Base-by-base conservation (phyloP, 768 basidiomycete genomes). In the Termitomyces heimii region DNA sequence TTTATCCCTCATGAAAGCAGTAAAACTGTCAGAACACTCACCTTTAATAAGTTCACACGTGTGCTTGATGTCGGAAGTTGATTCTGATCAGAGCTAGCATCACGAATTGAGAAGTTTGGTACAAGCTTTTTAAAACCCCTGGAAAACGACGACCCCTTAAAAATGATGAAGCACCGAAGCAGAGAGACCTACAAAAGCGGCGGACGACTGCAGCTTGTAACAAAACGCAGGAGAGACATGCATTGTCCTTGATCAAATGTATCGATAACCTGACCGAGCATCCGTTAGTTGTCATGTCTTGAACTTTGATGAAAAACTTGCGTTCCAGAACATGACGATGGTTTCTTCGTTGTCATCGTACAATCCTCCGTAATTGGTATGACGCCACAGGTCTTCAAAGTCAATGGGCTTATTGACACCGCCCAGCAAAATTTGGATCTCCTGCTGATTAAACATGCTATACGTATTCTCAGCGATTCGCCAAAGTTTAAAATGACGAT, bases 361-460 rank as follows among this genome's bases (percentile, higher is more conserved):
- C 20, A 87, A 65, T 5, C 94, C 93, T 1, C 93, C 92, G 60
- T 96, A 94, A 51, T 85, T 81, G 0, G 92, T 92, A 64, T 98
- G 77, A 9, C 68, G 65, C 56, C 85, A 76, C 57, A 98, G 71
- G 69, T 99, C 95, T 16, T 88, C 84, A 8, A 98, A 61, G 66
- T 95, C 89, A 46, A 96, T 86, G 0, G 89, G 88, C 0, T 90
- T 77, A 58, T 95, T 89, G 32, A 90, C 89, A 7, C 92, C 94
- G 0, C 95, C 95, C 6, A 99, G 78, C 1, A 98, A 76, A 48
- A 96, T 88, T 67, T 94, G 94, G 4, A 98, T 77, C 70, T 98
- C 97, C 67, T 92, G 89, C 62, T 96, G 95, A 69, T 98, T 96
- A 74, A 98, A 99, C 92, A 98, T 95, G 45, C 93, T 91, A 60